Evolutionary conservation across 192 early-diverging fungal genomes (phyloP), one percentile per base, ranked within the genome.

Genomic region (Coemansia sp.): DNA sequence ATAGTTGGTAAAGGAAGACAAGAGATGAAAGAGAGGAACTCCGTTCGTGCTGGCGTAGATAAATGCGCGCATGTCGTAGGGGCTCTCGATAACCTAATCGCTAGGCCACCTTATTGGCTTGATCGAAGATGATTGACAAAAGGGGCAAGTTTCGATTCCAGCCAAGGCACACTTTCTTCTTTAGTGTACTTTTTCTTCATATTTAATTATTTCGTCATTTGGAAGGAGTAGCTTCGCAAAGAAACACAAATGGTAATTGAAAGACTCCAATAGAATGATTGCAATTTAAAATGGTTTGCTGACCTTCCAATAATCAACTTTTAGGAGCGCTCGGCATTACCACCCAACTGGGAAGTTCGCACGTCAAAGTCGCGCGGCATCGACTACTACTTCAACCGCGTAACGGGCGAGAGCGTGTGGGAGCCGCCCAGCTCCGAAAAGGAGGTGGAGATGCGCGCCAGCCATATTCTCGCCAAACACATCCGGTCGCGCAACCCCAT

Each of bases 391-490:
- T 93, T 89, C 68, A 94, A 94, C 73, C 81, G 73, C n/a, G 77
- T 73, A 17, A 93, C 88, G 6, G 74, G 87, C 11, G 91, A 93
- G 69, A 87, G 87, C 53, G 83, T 87, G 24, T 94, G 93, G 93
- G 91, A 93, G 34, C 81, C 87, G 17, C 93, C 93, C 4, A 70
- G 73, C 10, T 50, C 51, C 14, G 54, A 45, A 36, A 29, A 19
- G 16, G 48, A 54, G 5, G 59, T 24, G 13, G 74, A 84, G 66
- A 84, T 96, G 40, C 85, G 94, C 9, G 97, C 94, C 19, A 90
- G 89, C 34, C 97, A 99, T 67, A 81, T 99, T 31, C 79, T 99
- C 16, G 93, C 95, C 62, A 99, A 99, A 77, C 95, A 98, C 75
- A 78, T 70, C 19, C 89, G 89, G 17, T 92, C 90, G 34, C 85